Evolutionary conservation across 2,329 filamentous ascomycete species (phyloP).

Genomic region (Cytospora leucostoma): DNA sequence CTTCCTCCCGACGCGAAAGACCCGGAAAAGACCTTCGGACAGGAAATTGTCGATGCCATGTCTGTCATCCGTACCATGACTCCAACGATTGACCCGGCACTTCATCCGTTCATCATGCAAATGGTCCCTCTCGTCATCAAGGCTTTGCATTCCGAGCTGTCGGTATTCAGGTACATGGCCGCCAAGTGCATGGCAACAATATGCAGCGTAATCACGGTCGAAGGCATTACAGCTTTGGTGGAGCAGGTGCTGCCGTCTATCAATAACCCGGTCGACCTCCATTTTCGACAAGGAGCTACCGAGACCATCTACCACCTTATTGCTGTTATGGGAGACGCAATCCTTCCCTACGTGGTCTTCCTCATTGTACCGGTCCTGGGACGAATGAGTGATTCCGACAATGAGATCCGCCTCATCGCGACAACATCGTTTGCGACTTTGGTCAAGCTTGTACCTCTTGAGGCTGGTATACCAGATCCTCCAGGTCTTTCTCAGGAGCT

Average conservation of each 20-base stretch:
- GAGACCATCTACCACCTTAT: slow-evolving; percentile 97
- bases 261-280: slow-evolving; percentile 84
- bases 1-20: slow-evolving; percentile 74
- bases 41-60: slow-evolving; percentile 91
- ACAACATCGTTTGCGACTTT: slow-evolving; percentile 97
- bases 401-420: slow-evolving; percentile 89
- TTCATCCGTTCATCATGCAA: slow-evolving; percentile 79
- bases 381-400: slow-evolving; percentile 97
- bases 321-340: slow-evolving; percentile 95
- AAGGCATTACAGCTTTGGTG: slow-evolving; percentile 94
- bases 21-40: slow-evolving; percentile 74
- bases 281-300: slow-evolving; percentile 88
- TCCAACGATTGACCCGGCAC: slow-evolving; percentile 77
- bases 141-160: slow-evolving; percentile 82
- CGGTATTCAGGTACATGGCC: slow-evolving; percentile 93
- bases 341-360: slow-evolving; percentile 97
- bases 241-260: slow-evolving; percentile 91
- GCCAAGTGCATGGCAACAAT: slow-evolving; percentile 97
- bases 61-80: slow-evolving; percentile 89
- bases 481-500: slow-evolving; percentile 88
- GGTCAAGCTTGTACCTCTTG: slow-evolving; percentile 93
- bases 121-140: slow-evolving; percentile 85
- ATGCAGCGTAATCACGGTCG: slow-evolving; percentile 92
- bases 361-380: slow-evolving; percentile 95
- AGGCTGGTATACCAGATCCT: slow-evolving; percentile 95